Evolutionary conservation across 345 rosid species (phyloP).

Genomic region (Geranium brycei): DNA sequence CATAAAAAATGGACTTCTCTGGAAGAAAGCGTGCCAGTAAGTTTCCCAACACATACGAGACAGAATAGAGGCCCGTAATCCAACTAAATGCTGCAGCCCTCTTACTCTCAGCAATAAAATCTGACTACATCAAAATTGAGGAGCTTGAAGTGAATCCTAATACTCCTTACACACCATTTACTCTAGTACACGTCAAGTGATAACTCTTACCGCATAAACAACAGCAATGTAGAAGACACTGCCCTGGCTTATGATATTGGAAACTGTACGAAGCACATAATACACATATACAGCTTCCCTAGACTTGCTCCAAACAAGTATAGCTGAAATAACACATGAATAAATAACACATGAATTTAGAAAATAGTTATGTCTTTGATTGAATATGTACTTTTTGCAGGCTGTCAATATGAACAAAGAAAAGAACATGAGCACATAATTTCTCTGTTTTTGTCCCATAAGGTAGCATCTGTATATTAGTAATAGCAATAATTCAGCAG

Average conservation of each 20-base stretch:
- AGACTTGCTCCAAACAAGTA: slow-evolving; percentile 31
- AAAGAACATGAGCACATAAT: no score
- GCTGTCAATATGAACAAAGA: no score
- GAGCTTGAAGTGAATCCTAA: neutral
- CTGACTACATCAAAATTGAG: slow-evolving; percentile 27
- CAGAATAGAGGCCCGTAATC: slow-evolving; percentile 45
- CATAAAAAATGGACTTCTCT: slow-evolving; percentile 32
- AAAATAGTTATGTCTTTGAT: no score
- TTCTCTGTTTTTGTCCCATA: no score
- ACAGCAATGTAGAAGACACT: slow-evolving; percentile 44
- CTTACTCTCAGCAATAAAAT: slow-evolving; percentile 26
- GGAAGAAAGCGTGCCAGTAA: slow-evolving; percentile 38
- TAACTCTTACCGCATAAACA: slow-evolving; percentile 34
- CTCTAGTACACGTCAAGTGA: neutral
- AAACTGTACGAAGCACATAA: slow-evolving; percentile 40
- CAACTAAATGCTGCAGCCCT: slow-evolving; percentile 43
- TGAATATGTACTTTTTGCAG: no score
- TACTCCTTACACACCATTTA: neutral
- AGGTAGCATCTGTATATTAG: no score
- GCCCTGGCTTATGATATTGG: slow-evolving; percentile 44
- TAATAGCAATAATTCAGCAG: no score
- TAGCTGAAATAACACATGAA: slow-evolving; percentile 19
- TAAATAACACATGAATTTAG: slow-evolving; percentile 1
- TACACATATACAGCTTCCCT: slow-evolving; percentile 34
- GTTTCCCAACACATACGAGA: slow-evolving; percentile 41